Conservation (phyloP, 176 grass and related monocot species). For the Musa beccarii region DNA sequence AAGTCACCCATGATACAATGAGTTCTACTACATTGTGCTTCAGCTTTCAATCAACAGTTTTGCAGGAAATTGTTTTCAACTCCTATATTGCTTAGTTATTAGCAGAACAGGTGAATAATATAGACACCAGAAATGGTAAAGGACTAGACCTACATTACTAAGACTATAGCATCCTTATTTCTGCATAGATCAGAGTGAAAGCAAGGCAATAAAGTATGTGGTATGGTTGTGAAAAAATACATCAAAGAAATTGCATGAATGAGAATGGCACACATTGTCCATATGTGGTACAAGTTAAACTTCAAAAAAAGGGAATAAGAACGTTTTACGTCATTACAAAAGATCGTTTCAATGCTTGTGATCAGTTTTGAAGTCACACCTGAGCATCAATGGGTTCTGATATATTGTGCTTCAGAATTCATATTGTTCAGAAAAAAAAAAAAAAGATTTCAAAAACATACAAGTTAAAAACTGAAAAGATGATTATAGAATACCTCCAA, state of each 20-base stretch:
- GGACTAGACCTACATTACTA: too few species aligned
- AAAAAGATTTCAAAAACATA: neutral
- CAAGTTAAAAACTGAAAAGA: neutral
- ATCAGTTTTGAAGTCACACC: neutral
- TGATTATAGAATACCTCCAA: slow-evolving; percentile 60
- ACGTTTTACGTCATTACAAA: neutral
- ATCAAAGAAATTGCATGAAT: neutral
- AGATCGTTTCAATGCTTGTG: neutral
- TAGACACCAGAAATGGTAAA: too few species aligned
- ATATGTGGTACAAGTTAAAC: neutral
- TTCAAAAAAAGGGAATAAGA: neutral
- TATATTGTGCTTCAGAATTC: neutral
- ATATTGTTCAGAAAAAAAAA: too few species aligned
- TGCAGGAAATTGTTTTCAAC: too few species aligned
- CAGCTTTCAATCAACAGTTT: too few species aligned
- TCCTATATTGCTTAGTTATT: too few species aligned
- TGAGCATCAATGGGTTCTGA: neutral
- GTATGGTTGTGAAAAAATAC: neutral
- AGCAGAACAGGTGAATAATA: too few species aligned
- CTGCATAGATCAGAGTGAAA: too few species aligned
- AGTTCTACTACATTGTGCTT: too few species aligned
- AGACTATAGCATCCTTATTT: too few species aligned
- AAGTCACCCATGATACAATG: too few species aligned
- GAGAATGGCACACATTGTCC: neutral
- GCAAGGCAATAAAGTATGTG: too few species aligned